A percentile compares a stretch with the other conserved stretches of the same genome.
Evolutionary conservation across 1,284 basidiomycete genomes (phyloP).

Genomic region (Fomes fomentarius): DNA sequence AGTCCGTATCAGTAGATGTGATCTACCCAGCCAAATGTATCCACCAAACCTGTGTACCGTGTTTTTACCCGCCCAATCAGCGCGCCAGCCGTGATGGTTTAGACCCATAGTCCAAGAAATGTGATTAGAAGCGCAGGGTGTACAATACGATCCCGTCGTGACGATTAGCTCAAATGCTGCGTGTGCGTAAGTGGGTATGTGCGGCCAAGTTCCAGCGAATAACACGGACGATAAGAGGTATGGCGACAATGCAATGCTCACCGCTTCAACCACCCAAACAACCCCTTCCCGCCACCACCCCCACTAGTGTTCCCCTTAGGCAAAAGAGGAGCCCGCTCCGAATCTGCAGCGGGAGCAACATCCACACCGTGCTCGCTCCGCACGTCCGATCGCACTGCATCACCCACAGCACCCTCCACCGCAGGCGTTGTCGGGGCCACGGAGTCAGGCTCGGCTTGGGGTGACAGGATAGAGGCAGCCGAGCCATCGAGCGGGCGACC

Average conservation of each 20-base stretch:
- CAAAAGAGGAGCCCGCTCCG: constrained; percentile 30
- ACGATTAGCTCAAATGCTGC: too few species aligned
- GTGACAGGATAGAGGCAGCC: constrained; percentile 4
- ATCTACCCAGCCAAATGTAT: neutral
- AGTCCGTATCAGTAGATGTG: too few species aligned
- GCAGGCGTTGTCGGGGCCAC: constrained; percentile 19
- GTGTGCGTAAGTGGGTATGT: too few species aligned
- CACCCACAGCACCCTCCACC: constrained; percentile 26
- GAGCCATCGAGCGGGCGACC: constrained; percentile 59
- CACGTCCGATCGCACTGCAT: constrained; percentile 28
- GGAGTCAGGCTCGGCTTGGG: constrained; percentile 11
- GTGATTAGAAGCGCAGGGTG: neutral
- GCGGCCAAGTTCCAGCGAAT: too few species aligned
- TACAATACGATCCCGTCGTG: neutral
- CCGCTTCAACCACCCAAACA: constrained; percentile 15
- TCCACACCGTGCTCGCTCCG: constrained; percentile 19
- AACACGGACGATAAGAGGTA: too few species aligned
- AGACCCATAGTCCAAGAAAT: neutral
- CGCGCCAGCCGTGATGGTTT: too few species aligned
- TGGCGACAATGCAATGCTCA: neutral
- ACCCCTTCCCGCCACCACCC: constrained; percentile 3
- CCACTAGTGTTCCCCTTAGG: constrained; percentile 6
- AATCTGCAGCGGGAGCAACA: constrained; percentile 2
- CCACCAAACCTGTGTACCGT: too few species aligned
- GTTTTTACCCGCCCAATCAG: too few species aligned